Percentiles rank a stretch among this genome's conserved stretches.
Conservation (phyloP, 1,284 basidiomycete genomes). For the Ceratobasidium papillatum region DNA sequence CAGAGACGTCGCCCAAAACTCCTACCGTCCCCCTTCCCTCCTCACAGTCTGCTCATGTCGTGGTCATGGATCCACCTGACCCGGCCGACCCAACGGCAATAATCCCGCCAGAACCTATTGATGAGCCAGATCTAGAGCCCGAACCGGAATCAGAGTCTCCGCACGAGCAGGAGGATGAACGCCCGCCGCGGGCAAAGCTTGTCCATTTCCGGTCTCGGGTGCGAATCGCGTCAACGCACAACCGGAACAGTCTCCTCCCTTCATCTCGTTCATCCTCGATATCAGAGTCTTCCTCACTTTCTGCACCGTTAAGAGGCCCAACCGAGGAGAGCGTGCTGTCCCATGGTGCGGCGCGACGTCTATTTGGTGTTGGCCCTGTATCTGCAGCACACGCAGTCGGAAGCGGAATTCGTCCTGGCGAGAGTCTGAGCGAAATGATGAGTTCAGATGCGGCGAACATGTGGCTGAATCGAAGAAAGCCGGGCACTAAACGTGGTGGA, state of each 20-base stretch:
- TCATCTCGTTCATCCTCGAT: constrained; percentile 43
- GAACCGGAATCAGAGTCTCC: not conserved
- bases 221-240: constrained; percentile 45
- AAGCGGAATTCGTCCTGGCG: constrained; percentile 19
- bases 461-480: constrained; percentile 37
- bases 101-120: constrained; percentile 21
- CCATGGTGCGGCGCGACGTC: constrained; percentile 21
- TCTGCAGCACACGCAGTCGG: constrained; percentile 35
- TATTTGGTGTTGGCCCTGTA: constrained; percentile 35
- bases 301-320: constrained; percentile 45
- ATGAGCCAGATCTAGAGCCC: not conserved
- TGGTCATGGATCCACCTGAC: constrained; percentile 27
- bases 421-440: constrained; percentile 40
- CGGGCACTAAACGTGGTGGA: constrained; percentile 2
- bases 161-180: not conserved
- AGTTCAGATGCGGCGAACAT: constrained; percentile 39
- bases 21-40: not conserved
- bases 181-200: constrained; percentile 20
- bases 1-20: constrained; percentile 10
- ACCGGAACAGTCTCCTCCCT: constrained; percentile 1
- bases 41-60: not conserved
- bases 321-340: constrained; percentile 36
- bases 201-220: constrained; percentile 47
- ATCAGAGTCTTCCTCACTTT: constrained; percentile 46
- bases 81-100: constrained; percentile 38